Percentiles rank a stretch among this genome's conserved stretches.
These are phyloP conservation scores for Echinochloa phyllopogon DNA, from an alignment of 176 grass and related monocot species.

Conservation along the genomic window DNA sequence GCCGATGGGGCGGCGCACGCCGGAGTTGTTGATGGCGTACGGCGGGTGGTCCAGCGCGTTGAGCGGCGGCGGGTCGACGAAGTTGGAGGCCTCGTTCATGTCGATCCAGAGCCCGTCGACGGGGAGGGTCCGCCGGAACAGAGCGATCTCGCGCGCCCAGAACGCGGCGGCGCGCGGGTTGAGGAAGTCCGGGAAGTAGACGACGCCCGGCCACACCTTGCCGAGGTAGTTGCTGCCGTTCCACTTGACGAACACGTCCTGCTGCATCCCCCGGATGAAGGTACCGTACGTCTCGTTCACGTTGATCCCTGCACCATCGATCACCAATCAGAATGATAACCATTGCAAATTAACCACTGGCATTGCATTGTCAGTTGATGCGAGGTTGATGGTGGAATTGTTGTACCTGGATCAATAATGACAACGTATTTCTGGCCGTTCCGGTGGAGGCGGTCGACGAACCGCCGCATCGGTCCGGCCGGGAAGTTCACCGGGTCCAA, in stretches of 20 bases:
- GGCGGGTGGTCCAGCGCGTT: conserved; percentile 74
- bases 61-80: conserved; percentile 47
- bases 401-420: conserved; percentile 80
- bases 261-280: conserved; percentile 55
- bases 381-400: background rate
- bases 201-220: conserved; percentile 76
- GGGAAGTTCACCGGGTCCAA: conserved; percentile 78
- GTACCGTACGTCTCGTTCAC: conserved; percentile 62
- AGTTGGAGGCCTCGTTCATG: conserved; percentile 96
- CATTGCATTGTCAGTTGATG: background rate
- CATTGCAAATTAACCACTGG: too few species aligned
- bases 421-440: conserved; percentile 86
- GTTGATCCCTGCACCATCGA: conserved; percentile 58
- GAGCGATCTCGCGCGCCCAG: conserved; percentile 71
- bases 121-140: conserved; percentile 67
- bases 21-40: conserved; percentile 82
- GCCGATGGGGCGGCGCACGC: conserved; percentile 57
- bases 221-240: conserved; percentile 73
- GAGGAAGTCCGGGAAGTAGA: conserved; percentile 86
- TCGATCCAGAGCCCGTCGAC: conserved; percentile 93
- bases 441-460: conserved; percentile 69
- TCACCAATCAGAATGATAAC: background rate
- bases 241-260: conserved; percentile 74
- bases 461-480: conserved; percentile 46
- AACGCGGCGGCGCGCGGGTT: conserved; percentile 63